A percentile compares a stretch with the other conserved stretches of the same genome.
These are phyloP conservation scores for Rhizomucor miehei DNA, from an alignment of 371 early-diverging fungal species.

Conservation along the genomic window DNA sequence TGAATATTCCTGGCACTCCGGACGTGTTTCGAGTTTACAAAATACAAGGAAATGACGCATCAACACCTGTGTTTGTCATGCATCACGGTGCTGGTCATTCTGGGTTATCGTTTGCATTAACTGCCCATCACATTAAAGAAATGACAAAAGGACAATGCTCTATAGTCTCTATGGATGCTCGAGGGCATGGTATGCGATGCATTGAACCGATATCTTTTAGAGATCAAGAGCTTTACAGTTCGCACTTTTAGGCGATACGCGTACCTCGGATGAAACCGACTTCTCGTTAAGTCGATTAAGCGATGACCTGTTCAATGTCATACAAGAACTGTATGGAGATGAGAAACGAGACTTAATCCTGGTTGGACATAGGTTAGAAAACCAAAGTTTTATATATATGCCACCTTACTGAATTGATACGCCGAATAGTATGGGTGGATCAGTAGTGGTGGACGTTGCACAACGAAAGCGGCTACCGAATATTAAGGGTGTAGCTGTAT, in stretches of 20 bases:
- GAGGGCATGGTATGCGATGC: constrained; percentile 75
- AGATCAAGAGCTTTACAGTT: background rate
- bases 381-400: no score
- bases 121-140: constrained; percentile 48
- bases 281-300: constrained; percentile 57
- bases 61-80: constrained; percentile 72
- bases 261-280: constrained; percentile 49
- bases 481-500: constrained; percentile 69
- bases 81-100: constrained; percentile 92
- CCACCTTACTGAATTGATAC: constrained; percentile 9
- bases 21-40: constrained; percentile 37
- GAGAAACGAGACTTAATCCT: constrained; percentile 60
- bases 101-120: constrained; percentile 74
- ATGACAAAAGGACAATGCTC: constrained; percentile 42
- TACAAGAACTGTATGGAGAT: constrained; percentile 30
- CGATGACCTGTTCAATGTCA: constrained; percentile 54
- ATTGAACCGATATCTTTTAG: background rate
- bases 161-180: constrained; percentile 70
- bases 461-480: constrained; percentile 47
- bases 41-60: constrained; percentile 16
- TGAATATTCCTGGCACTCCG: constrained; percentile 20
- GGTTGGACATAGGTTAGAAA: constrained; percentile 75
- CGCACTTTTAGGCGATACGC: constrained; percentile 43
- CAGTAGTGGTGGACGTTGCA: constrained; percentile 79
- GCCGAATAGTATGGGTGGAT: constrained; percentile 81